Percentiles rank a stretch among this genome's conserved stretches.
Evolutionary conservation across 305 asterid genomes (phyloP).

Genomic region (Fraxinus latifolia): DNA sequence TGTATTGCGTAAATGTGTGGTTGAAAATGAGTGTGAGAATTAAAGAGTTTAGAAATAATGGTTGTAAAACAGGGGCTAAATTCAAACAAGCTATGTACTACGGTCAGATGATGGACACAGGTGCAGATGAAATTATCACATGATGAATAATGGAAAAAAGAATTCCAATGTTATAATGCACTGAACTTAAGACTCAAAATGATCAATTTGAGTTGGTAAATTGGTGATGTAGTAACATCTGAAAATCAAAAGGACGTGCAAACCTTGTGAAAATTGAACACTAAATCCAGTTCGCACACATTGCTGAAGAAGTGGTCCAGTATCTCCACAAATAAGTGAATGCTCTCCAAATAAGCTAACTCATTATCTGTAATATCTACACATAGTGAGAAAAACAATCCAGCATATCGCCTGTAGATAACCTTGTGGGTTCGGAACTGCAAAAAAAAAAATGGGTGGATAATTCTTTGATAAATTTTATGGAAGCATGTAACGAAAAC

Average conservation of each 20-base stretch:
- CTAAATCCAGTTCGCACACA: constrained; percentile 89
- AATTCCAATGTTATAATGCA: background rate
- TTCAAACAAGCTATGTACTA: background rate
- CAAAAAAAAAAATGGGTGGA: constrained; percentile 4
- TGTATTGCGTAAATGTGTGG: background rate
- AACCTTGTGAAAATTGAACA: constrained; percentile 97
- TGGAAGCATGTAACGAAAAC: background rate
- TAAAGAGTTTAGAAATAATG: background rate
- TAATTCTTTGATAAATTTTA: background rate
- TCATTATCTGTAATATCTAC: constrained; percentile 95
- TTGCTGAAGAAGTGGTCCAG: constrained; percentile 96
- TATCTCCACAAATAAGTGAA: constrained; percentile 96
- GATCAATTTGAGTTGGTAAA: background rate
- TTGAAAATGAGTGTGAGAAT: background rate
- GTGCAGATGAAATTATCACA: background rate
- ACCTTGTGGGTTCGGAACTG: constrained; percentile 96
- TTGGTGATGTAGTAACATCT: background rate
- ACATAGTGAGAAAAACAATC: constrained; percentile 83
- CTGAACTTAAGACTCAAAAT: background rate
- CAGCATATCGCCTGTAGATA: constrained; percentile 92
- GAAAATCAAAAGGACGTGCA: constrained; percentile 19
- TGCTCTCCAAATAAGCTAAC: constrained; percentile 81
- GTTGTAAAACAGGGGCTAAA: background rate
- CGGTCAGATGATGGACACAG: background rate
- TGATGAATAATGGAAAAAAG: background rate